Evolutionary conservation across 495 filamentous ascomycete genomes (phyloP), one percentile per base, ranked within the genome.

Genomic region (Podospora conica): DNA sequence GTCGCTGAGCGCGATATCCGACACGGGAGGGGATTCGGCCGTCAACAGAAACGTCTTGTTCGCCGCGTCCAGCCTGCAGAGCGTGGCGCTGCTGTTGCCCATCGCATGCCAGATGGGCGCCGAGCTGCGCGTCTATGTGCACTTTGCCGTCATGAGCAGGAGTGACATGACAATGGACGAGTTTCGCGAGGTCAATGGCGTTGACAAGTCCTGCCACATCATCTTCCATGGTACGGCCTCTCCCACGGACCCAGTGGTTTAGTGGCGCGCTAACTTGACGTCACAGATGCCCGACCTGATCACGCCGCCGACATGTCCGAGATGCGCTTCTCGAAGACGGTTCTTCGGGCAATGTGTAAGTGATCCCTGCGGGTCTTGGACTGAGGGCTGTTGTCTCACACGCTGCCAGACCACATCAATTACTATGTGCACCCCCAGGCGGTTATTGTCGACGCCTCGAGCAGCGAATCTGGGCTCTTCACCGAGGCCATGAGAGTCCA

Each of bases 101-200:
- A 75, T 87, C 71, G 84, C 84, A 0, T 89, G 86, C 65, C 79
- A 84, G 68, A 89, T 89, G 86, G 83, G 79, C 9, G 67, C 68
- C 25, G 81, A 81, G 73, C 73, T 82, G 61, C 78, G 82, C 71
- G 88, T 80, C 64, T 81, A 82, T 60, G 86, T 89, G 2, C 86
- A 89, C 63, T 81, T 87, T 71, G 83, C 80, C 1, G 69, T 89
- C 55, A 77, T 88, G 71, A 81, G 86, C 31, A 74, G 83, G 53
- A 84, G 83, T 63, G 80, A 80, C 6, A 80, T 88, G 29, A 65
- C 76, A 1, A 69, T 89, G 25, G 76, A 79, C 0, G 80, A 85
- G 55, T 70, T 89, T 53, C 75, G 77, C 20, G 75, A 80, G 61
- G 74, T 87, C 65, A 89, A 88, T 69, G 85, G 85, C 55, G 75